Base-by-base conservation (phyloP, 169 alveolate genomes). In the Plasmodium blacklocki region DNA sequence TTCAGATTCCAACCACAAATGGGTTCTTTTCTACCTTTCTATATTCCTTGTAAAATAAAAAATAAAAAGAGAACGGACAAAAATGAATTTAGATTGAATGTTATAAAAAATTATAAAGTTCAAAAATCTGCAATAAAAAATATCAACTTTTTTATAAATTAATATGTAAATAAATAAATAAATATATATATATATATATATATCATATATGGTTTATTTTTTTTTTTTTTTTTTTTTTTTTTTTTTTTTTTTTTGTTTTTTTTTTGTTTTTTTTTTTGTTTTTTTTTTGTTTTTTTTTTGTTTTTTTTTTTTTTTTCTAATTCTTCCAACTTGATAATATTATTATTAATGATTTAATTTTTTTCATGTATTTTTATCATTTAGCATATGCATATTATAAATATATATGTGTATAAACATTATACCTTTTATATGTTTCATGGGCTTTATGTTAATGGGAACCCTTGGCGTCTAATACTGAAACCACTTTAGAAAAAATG, bases 1-100 rank as follows among this genome's bases (percentile, higher is more conserved):
- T 80, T 80, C 56, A 78, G 83, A 2, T 80, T 80, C 60, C 62
- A 67, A 80, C 85, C 90, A 21, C 80, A 80, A 80, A 68, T 63
- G 9, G 90, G 90, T 1, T 18, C 23, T 52, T 80, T 80, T 32
- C 45, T 80, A 26, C 90, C 90, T n/a, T 80, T 80, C 26, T 67
- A 14, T 63, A 49, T 80, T 29, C 90, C 85, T 39, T 80, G 90
- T 60, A n/a, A 29, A 60, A 56, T 80, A 43, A 66, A 47, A 18
- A n/a, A 47, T 15, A 19, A 59, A 12, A 19, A 4, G 14, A 80
- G 1, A 29, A 23, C 19, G 1, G 58, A 49, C 21, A 66, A 60
- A 18, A 68, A 52, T 56, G 90, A 80, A 80, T 80, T 62, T 68
- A 78, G 90, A 9, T 19, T 68, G 19, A 80, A 43, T 54, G 71